Base-by-base conservation (phyloP, 345 rosid genomes). In the Sisymbrium irio region DNA sequence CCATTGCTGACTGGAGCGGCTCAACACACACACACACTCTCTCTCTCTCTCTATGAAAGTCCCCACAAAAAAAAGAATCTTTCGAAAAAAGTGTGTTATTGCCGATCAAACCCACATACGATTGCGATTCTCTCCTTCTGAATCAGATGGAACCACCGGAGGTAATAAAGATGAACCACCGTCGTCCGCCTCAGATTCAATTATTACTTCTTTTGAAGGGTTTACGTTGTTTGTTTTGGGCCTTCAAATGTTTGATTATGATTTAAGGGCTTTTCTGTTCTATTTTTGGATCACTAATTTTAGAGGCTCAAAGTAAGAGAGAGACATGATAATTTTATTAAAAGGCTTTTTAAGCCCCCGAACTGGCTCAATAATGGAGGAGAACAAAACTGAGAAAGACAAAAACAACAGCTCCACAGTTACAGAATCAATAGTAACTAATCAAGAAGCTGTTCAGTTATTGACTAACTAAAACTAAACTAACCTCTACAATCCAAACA, bases 1-100 rank as follows among this genome's bases (percentile, higher is more conserved):
- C 92, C 98, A 94, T 93, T 18, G 64, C 12, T 37, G 44, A 25
- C 12, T 37, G 44, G 27, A 58, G 27, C 13, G n/a, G 8, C 42
- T 57, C 6, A 40, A 41, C 15, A 36, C n/a, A n/a, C n/a, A n/a
- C n/a, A n/a, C n/a, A n/a, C n/a, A n/a, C n/a, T n/a, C n/a, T n/a
- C n/a, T n/a, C n/a, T n/a, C n/a, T n/a, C n/a, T n/a, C n/a, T n/a
- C n/a, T n/a, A n/a, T n/a, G n/a, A n/a, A n/a, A n/a, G n/a, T n/a
- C n/a, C n/a, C n/a, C n/a, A n/a, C n/a, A 22, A 22, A 22, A 32
- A 7, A 33, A 54, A 54, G 36, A 2, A 2, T 27, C 62, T 57
- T 35, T 20, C 9, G 13, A 33, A 6, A 60, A 39, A 33, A 39
- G 47, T 11, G 17, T 14, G 19, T 54, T 1, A 32, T 56, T 18